Base-by-base conservation (phyloP, 306 rosid species). In the Lithocarpus polystachyus region DNA sequence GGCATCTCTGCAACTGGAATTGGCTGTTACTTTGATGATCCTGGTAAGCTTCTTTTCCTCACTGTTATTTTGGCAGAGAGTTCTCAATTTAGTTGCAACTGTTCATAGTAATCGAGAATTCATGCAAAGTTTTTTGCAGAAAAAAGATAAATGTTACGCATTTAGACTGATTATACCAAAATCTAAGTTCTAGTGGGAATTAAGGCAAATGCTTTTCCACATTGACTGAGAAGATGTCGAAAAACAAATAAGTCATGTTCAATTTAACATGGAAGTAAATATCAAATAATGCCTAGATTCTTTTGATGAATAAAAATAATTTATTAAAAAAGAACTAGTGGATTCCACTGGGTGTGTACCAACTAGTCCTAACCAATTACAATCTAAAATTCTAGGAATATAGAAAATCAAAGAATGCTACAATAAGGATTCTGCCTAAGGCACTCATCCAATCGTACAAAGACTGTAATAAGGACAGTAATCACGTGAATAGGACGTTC, bases 1-100 rank as follows among this genome's bases (percentile, higher is more conserved):
- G 97, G 93, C 74, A 82, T 95, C 86, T 92, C 99, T 57, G 99
- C 99, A 56, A 95, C 99, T 22, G 99, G 99, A 86, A 95, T 95
- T 76, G 98, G 99, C 76, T 95, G 99, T 88, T 95, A 88, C 89
- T 92, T 95, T 76, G 99, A 95, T 79, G 96, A 92, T 82, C 91
- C 92, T 68, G 97, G 99, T 95, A 90, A 29, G 64, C 26, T 79
- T 80, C 74, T 56, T 70, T 35, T 70, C 64, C 68, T 76, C 10
- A 11, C 68, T 15, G 31, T 75, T 59, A 24, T 71, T 68, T 68
- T 52, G 55, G 56, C 31, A 19, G 45, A 72, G 74, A 74, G 45
- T 62, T 77, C 75, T 43, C n/a, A n/a, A 13, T 79, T 64, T 35
- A 56, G 71, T 61, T 24, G 82, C 31, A 61, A 74, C 72, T 14